Base-by-base conservation (phyloP, 129 eudicot species). In the Apium graveolens region DNA sequence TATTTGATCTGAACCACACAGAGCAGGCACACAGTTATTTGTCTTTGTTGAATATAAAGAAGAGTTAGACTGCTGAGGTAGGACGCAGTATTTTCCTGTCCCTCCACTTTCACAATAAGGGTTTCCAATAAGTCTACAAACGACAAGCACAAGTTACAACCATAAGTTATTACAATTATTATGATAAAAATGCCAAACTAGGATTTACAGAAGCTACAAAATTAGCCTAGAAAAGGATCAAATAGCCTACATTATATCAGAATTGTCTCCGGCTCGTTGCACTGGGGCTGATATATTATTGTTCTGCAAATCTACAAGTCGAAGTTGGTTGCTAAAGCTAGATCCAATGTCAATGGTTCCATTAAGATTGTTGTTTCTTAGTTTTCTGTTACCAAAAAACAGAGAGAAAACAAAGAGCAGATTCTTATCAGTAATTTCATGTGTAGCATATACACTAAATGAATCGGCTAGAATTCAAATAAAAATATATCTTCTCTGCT, bases 91-190 rank as follows among this genome's bases (percentile, higher is more conserved):
- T 21, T 11, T 46, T 44, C 70, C 71, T 35, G 51, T 65, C 37
- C 74, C 86, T 55, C 84, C 27, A 76, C 83, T 87, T 12, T 17
- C 21, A 38, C 97, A 91, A 77, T 86, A 48, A 26, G 92, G 94
- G 70, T 91, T 91, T 26, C 73, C 91, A 18, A 34, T 83, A 80
- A 91, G 97, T 85, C 97, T 91, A 86, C 87, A 82, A 3, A 78
- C n/a, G 77, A 73, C 27, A 70, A 32, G 34, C n/a, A 74, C 49
- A 44, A 43, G 76, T 24, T 21, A 42, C 34, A 72, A 20, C 24
- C 13, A 29, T 34, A 34, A 17, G 27, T 18, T 6, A 18, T 7
- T 5, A 8, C 8, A 73, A 11, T 2, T 6, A 26, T 73, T 73
- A 27, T 44, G 77, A 44, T 73, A n/a, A 42, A 69, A 73, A 74